Percentiles rank a stretch among this genome's conserved stretches.
Evolutionary conservation across 2,329 filamentous ascomycete species (phyloP).

Genomic region (Parafenestella ontariensis): DNA sequence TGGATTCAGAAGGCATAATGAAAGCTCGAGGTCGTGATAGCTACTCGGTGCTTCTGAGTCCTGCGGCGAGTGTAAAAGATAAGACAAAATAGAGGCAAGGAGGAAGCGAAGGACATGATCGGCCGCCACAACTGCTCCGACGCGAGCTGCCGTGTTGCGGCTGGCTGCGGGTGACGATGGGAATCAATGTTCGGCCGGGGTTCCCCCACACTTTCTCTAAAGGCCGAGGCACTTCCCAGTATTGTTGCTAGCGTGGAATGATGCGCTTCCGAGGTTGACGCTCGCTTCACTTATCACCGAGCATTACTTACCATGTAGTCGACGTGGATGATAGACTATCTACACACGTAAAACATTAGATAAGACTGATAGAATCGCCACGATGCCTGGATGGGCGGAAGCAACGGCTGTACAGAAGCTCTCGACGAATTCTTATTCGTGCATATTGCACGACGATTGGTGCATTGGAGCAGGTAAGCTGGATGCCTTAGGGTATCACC

Average conservation of each 20-base stretch:
- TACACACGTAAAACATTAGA: background rate
- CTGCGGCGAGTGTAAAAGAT: constrained; percentile 8
- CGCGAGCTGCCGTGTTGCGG: constrained; percentile 17
- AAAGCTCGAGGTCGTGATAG: constrained; percentile 9
- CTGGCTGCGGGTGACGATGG: constrained; percentile 26
- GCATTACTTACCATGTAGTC: background rate
- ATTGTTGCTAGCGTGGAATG: constrained; percentile 16
- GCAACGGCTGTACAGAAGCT: constrained; percentile 58
- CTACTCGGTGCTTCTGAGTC: constrained; percentile 3
- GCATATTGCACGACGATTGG: constrained; percentile 65
- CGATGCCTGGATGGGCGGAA: constrained; percentile 53
- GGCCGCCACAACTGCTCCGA: constrained; percentile 14
- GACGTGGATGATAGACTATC: background rate
- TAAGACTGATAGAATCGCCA: constrained; percentile 3
- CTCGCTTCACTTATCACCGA: background rate
- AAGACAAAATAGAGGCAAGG: constrained; percentile 8
- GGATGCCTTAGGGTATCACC: background rate
- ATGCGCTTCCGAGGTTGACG: constrained; percentile 26
- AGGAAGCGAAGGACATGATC: constrained; percentile 8
- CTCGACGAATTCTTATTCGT: constrained; percentile 65
- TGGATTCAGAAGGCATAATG: constrained; percentile 74
- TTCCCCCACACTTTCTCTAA: constrained; percentile 19
- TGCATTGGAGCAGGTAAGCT: constrained; percentile 67
- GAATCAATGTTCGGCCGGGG: constrained; percentile 19
- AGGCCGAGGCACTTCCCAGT: constrained; percentile 30